Evolutionary conservation across 2,329 filamentous ascomycete species (phyloP), one percentile per base, ranked within the genome.

Genomic region (Xylaria sp.): DNA sequence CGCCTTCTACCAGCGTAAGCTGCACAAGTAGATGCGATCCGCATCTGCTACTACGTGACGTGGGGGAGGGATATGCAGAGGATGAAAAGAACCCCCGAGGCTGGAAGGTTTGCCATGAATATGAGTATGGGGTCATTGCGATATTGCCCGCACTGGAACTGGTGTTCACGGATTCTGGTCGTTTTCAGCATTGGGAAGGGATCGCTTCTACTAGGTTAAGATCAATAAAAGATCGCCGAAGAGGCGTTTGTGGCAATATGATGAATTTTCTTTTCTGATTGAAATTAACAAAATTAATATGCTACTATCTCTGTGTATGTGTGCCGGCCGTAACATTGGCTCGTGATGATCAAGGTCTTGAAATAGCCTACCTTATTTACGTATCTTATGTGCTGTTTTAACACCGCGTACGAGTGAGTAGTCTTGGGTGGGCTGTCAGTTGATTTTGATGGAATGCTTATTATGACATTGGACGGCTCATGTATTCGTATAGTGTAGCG

Each of bases 1-100:
- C 81, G 94, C 94, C 84, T 99, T 99, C 93, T 99, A 99, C 93
- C 94, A 97, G 92, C 93, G 93, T 88, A 94, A 94, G 87, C 93
- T 98, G 85, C 93, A 96, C 91, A 98, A 97, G 90, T 98, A 98
- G 88, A 88, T 69, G 75, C 68, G 32, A 2, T 48, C 32, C 54
- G 60, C 53, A 56, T 66, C 51, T 27, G 24, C 24, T 27, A 27
- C 24, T 59, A 65, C 36, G 39, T 67, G 54, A 67, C 8, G 24
- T 36, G 47, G 50, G 64, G 59, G 45, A 30, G 54, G 45, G 45
- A 69, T n/a, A 50, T 48, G 56, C 62, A 62, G 69, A 68, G 55
- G 68, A 70, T 64, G 66, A 69, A 71, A 69, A 69, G 50, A 62
- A 68, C 60, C 48, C 61, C 45, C 57, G 48, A 21, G 69, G 67